phyloP scores from a whole-genome alignment of 1,284 basidiomycete genomes.

The Tilletia horrida region DNA sequence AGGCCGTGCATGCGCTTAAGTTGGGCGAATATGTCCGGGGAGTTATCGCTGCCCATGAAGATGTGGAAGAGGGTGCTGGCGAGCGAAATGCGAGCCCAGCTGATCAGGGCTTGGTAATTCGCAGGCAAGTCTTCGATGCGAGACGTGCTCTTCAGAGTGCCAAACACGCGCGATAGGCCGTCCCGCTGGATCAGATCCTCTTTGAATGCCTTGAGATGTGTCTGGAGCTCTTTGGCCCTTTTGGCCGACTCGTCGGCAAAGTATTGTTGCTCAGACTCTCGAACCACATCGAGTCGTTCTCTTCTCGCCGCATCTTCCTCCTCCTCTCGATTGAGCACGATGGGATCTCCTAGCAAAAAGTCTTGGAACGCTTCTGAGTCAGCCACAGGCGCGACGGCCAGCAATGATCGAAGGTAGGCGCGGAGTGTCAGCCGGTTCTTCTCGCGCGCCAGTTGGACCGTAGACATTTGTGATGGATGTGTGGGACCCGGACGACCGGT shows the following conservation, averaged over 20 bases:
- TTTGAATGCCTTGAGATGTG: slow-evolving; percentile 80
- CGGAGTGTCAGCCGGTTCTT: slow-evolving; percentile 93
- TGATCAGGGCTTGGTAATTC: slow-evolving; percentile 82
- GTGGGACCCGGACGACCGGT: neutral
- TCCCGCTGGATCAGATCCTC: slow-evolving; percentile 73
- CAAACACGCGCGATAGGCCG: slow-evolving; percentile 81
- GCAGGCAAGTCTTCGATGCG: slow-evolving; percentile 73
- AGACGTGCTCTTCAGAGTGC: slow-evolving; percentile 77
- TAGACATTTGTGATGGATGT: slow-evolving; percentile 27
- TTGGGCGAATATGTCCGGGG: slow-evolving; percentile 80
- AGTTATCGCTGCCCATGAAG: slow-evolving; percentile 86
- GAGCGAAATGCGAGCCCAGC: slow-evolving; percentile 83
- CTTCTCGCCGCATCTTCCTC: slow-evolving; percentile 72
- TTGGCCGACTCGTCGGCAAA: slow-evolving; percentile 84
- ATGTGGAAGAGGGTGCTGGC: slow-evolving; percentile 94
- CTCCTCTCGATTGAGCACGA: slow-evolving; percentile 70
- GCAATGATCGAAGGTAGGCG: slow-evolving; percentile 78
- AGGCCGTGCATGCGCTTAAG: slow-evolving; percentile 90
- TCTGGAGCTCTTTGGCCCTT: slow-evolving; percentile 80
- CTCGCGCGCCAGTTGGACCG: slow-evolving; percentile 61
- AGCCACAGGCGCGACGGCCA: slow-evolving; percentile 68
- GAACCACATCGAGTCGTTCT: slow-evolving; percentile 81
- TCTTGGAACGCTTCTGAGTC: slow-evolving; percentile 80
- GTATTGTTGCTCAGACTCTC: slow-evolving; percentile 79
- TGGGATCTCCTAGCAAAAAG: slow-evolving; percentile 79